A percentile compares a stretch with the other conserved stretches of the same genome.
Conservation (phyloP, 1,139 yeast genomes). For the Suhomyces chickasaworum region DNA sequence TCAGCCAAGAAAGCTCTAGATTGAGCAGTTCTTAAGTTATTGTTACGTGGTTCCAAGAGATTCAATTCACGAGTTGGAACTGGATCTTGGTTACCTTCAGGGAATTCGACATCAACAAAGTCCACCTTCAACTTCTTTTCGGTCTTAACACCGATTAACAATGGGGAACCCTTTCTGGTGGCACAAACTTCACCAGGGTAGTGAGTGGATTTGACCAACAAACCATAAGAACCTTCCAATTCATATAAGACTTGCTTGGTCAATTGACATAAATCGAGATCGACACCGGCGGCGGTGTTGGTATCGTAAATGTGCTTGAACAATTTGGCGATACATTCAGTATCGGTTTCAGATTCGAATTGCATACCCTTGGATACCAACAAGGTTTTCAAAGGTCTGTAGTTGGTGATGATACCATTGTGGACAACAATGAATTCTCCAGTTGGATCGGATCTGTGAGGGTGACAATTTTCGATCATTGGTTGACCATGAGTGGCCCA, state of each 20-base stretch:
- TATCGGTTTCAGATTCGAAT: slow-evolving; percentile 94
- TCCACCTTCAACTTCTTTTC: slow-evolving; percentile 94
- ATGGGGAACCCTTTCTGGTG: slow-evolving; percentile 97
- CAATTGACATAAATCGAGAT: slow-evolving; percentile 84
- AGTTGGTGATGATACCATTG: slow-evolving; percentile 97
- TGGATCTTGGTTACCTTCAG: slow-evolving; percentile 42
- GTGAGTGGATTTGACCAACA: slow-evolving; percentile 86
- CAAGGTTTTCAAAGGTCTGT: slow-evolving; percentile 83
- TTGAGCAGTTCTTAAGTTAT: slow-evolving; percentile 79
- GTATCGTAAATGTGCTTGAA: slow-evolving; percentile 89
- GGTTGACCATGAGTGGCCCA: slow-evolving; percentile 99
- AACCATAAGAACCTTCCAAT: slow-evolving; percentile 96
- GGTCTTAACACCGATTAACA: slow-evolving; percentile 95
- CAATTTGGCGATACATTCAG: slow-evolving; percentile 96
- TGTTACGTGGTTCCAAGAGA: slow-evolving; percentile 46
- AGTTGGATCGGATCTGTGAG: slow-evolving; percentile 82
- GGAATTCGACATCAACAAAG: slow-evolving; percentile 97
- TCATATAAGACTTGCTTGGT: slow-evolving; percentile 92
- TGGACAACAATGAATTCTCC: slow-evolving; percentile 93
- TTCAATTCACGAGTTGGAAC: slow-evolving; percentile 25
- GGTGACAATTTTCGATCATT: slow-evolving; percentile 84
- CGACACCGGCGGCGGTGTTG: slow-evolving; percentile 62
- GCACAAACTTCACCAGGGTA: slow-evolving; percentile 97
- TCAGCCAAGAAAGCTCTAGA: slow-evolving; percentile 91
- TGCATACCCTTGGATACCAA: slow-evolving; percentile 74